These are phyloP conservation scores for Tubosaeta sp. DNA, from an alignment of 768 basidiomycete genomes.

Conservation along the genomic window DNA sequence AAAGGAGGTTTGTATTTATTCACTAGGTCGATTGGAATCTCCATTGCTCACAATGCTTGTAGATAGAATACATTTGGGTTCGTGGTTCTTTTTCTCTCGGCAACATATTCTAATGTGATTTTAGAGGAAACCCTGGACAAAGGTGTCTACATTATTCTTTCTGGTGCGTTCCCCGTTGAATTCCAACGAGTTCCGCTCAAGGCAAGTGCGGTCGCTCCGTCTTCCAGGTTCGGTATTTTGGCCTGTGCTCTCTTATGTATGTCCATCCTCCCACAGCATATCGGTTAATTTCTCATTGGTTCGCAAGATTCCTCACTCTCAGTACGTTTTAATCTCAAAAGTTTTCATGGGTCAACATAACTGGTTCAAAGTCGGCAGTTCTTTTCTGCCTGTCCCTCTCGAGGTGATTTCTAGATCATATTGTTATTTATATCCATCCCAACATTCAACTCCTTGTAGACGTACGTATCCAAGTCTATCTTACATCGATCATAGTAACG, in stretches of 20 bases:
- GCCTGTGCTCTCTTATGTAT: background rate
- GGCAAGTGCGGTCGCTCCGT: background rate
- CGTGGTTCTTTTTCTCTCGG: background rate
- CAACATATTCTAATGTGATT: background rate
- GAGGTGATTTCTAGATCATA: background rate
- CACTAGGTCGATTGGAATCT: too few species aligned
- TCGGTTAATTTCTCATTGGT: background rate
- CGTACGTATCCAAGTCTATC: background rate
- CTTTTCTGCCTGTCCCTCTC: background rate
- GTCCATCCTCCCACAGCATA: background rate
- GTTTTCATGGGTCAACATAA: background rate
- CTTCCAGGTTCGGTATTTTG: background rate
- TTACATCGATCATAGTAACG: too few species aligned
- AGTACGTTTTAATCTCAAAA: background rate
- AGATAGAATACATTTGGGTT: constrained; percentile 7
- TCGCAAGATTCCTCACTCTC: background rate
- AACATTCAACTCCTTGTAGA: background rate
- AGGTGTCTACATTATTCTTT: background rate
- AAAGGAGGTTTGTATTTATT: background rate
- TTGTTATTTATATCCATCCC: too few species aligned
- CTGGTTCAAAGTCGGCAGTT: background rate
- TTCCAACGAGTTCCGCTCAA: background rate
- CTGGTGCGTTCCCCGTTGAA: background rate
- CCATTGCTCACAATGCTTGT: background rate
- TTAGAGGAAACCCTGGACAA: background rate